phyloP scores from a whole-genome alignment of 176 grass and related monocot genomes.

The Hordeum vulgare region DNA sequence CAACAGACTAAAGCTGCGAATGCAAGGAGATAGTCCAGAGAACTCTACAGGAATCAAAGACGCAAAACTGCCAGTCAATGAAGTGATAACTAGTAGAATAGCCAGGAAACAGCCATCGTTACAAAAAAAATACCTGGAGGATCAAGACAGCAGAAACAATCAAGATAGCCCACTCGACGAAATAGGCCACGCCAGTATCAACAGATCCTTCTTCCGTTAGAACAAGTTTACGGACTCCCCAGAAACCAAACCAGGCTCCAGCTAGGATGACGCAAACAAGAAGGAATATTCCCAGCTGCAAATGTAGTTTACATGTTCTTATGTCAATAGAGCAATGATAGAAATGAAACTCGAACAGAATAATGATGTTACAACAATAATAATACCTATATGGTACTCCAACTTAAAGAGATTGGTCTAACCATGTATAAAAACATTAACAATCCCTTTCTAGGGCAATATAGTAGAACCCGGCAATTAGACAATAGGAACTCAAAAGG shows the following conservation, averaged over 20 bases:
- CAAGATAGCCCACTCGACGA: conserved; percentile 81
- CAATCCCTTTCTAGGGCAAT: not conserved
- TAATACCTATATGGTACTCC: not conserved
- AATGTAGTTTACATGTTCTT: conserved; percentile 13
- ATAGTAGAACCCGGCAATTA: not conserved
- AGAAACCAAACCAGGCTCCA: conserved; percentile 98
- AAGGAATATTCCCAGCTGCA: conserved; percentile 83
- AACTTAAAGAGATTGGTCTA: not conserved
- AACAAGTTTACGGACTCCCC: conserved; percentile 93
- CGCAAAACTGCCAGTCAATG: not conserved
- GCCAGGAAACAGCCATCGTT: not conserved
- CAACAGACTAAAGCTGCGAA: conserved; percentile 43
- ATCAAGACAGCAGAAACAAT: conserved; percentile 80
- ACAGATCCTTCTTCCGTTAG: conserved; percentile 89
- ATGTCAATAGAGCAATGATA: not conserved
- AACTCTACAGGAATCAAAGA: conserved; percentile 50
- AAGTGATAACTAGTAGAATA: conserved; percentile 10
- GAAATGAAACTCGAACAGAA: not conserved
- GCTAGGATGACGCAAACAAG: conserved; percentile 62
- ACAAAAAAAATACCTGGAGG: conserved; percentile 62
- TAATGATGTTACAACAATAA: not conserved
- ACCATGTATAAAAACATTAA: not conserved
- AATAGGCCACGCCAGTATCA: conserved; percentile 70
- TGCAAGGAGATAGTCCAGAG: conserved; percentile 67
- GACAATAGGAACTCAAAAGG: not conserved